These are phyloP conservation scores for Penicillium simplicissimum DNA, from an alignment of 495 filamentous ascomycete species.

Conservation along the genomic window DNA sequence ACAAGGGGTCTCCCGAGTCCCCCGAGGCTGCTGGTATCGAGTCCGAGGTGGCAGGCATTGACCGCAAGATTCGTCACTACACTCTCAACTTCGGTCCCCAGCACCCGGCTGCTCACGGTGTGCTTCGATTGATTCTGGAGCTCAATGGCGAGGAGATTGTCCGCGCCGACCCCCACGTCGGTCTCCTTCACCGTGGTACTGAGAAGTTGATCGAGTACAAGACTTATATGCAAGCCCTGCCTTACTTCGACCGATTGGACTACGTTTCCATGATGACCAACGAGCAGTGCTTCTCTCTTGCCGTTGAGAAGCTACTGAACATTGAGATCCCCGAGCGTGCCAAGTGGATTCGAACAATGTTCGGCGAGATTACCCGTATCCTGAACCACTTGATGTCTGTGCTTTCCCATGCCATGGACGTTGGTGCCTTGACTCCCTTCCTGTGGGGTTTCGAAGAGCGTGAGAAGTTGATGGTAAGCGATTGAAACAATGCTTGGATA, in stretches of 20 bases:
- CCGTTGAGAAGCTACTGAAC: slow-evolving; percentile 97
- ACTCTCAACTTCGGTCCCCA: slow-evolving; percentile 99
- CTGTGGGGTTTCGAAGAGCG: slow-evolving; percentile 99
- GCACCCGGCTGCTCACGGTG: slow-evolving; percentile 98
- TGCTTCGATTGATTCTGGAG: slow-evolving; percentile 96
- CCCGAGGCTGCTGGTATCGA: slow-evolving; percentile 50
- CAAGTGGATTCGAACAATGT: slow-evolving; percentile 96
- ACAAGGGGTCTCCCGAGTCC: slow-evolving; percentile 44
- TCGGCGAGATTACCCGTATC: slow-evolving; percentile 92
- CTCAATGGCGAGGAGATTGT: slow-evolving; percentile 98
- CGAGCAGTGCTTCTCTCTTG: slow-evolving; percentile 94
- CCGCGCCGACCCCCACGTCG: slow-evolving; percentile 94
- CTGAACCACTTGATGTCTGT: slow-evolving; percentile 99
- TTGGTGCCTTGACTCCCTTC: slow-evolving; percentile 97
- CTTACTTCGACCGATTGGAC: slow-evolving; percentile 98
- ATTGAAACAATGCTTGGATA: neutral
- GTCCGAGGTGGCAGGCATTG: slow-evolving; percentile 53
- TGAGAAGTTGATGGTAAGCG: slow-evolving; percentile 95
- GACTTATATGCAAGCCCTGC: slow-evolving; percentile 96
- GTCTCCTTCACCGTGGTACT: slow-evolving; percentile 92
- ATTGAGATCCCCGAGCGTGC: slow-evolving; percentile 93
- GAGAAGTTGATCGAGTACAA: slow-evolving; percentile 99
- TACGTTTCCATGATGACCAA: slow-evolving; percentile 99
- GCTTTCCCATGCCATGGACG: slow-evolving; percentile 98
- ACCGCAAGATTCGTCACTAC: slow-evolving; percentile 95